These are phyloP conservation scores for Dissophora globulifera DNA, from an alignment of 192 early-diverging fungal species.

Conservation along the genomic window DNA sequence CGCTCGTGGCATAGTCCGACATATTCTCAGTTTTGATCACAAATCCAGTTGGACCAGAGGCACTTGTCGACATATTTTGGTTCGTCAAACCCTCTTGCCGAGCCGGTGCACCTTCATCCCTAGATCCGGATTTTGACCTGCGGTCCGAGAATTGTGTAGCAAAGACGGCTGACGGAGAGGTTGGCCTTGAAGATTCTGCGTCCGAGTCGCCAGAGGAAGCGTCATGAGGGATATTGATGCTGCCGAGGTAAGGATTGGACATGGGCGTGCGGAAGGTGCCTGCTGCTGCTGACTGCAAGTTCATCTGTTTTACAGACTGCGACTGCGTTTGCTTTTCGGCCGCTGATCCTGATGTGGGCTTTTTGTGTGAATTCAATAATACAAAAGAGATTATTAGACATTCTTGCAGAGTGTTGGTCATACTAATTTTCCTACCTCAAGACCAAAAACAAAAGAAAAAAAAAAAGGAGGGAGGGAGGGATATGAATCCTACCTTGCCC, in stretches of 20 bases:
- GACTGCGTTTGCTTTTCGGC: constrained; percentile 19
- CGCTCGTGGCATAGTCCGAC: constrained; percentile 33
- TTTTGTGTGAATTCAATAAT: no score
- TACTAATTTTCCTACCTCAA: no score
- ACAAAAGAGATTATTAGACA: background rate
- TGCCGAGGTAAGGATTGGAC: constrained; percentile 50
- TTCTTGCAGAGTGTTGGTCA: no score
- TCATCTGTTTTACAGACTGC: constrained; percentile 33
- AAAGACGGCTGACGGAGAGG: constrained; percentile 39
- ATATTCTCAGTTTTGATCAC: constrained; percentile 23
- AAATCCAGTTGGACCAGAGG: constrained; percentile 2
- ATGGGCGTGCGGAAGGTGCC: constrained; percentile 40
- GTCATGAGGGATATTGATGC: constrained; percentile 52
- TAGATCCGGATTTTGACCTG: constrained; percentile 12
- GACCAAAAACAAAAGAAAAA: no score
- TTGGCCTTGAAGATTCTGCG: constrained; percentile 40
- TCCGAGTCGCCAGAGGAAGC: constrained; percentile 51
- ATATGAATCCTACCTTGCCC: no score
- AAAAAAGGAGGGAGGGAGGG: no score
- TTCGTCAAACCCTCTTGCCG: constrained; percentile 43
- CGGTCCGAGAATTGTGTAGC: constrained; percentile 7
- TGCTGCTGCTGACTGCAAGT: constrained; percentile 37
- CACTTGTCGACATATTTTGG: constrained; percentile 27
- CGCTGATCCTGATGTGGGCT: background rate
- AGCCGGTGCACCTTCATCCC: constrained; percentile 17